Evolutionary conservation across 2,329 filamentous ascomycete species (phyloP).

Genomic region (Arthrobotrys pseudoclavata): DNA sequence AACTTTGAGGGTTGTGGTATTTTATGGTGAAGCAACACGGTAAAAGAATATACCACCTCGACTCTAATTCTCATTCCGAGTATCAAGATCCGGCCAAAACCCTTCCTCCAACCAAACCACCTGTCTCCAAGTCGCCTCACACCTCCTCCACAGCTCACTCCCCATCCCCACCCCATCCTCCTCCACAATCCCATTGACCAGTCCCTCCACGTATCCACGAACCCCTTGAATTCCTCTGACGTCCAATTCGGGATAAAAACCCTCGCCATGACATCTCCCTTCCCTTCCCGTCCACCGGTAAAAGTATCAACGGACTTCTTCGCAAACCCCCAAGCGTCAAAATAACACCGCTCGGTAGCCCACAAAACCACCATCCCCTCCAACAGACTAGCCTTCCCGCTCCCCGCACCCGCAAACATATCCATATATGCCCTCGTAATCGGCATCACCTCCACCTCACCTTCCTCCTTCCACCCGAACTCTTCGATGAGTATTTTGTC

Average conservation of each 20-base stretch:
- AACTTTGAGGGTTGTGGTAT: neutral
- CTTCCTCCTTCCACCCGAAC: slow-evolving; percentile 3
- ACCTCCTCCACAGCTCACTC: slow-evolving; percentile 30
- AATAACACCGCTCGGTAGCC: slow-evolving; percentile 43
- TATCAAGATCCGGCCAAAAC: slow-evolving; percentile 67
- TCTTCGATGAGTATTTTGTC: slow-evolving; percentile 29
- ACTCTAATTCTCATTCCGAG: neutral
- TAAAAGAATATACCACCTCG: neutral
- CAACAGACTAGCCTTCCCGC: slow-evolving; percentile 18
- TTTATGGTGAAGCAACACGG: neutral
- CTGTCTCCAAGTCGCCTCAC: slow-evolving; percentile 67
- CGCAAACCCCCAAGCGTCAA: slow-evolving; percentile 43
- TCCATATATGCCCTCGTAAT: slow-evolving; percentile 38
- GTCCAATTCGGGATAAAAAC: slow-evolving; percentile 64
- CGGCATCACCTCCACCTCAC: slow-evolving; percentile 21
- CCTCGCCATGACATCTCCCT: slow-evolving; percentile 63
- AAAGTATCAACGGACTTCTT: neutral
- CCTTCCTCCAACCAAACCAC: slow-evolving; percentile 67
- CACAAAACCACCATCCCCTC: slow-evolving; percentile 46
- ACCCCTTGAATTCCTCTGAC: slow-evolving; percentile 24
- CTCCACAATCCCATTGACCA: slow-evolving; percentile 36
- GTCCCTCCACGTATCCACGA: slow-evolving; percentile 32
- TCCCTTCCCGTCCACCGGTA: slow-evolving; percentile 40
- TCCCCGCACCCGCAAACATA: slow-evolving; percentile 20
- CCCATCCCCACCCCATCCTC: slow-evolving; percentile 33